phyloP scores from a whole-genome alignment of 257 asterid species.

The Solanum habrochaites region DNA sequence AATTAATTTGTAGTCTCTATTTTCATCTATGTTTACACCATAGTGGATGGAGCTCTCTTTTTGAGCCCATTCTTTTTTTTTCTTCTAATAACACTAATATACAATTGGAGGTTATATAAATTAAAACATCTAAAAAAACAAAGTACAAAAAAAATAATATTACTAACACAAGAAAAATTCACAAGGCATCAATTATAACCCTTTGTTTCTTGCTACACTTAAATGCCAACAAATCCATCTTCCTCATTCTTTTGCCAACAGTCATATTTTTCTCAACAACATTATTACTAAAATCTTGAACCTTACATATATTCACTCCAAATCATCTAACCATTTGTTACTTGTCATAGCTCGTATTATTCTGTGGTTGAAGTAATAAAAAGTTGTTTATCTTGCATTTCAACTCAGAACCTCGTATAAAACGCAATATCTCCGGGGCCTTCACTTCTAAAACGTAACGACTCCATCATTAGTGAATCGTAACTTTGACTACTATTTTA shows the following conservation, averaged over 20 bases:
- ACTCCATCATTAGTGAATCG: constrained; percentile 62
- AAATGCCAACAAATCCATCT: constrained; percentile 1
- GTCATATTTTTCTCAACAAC: not conserved
- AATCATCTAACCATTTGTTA: constrained; percentile 33
- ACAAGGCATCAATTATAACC: not conserved
- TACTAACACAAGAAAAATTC: not conserved
- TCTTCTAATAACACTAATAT: not conserved
- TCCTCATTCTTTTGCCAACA: constrained; percentile 1
- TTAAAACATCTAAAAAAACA: not conserved
- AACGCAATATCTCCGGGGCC: constrained; percentile 48
- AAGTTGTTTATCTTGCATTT: constrained; percentile 19
- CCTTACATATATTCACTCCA: constrained; percentile 36
- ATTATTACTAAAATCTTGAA: not conserved
- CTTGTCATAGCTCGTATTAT: constrained; percentile 3
- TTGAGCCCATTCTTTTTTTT: not conserved
- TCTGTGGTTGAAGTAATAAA: constrained; percentile 31
- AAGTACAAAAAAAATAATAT: not conserved
- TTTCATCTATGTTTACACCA: not conserved
- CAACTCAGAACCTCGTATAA: constrained; percentile 21
- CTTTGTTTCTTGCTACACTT: constrained; percentile 3
- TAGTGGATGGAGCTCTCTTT: not conserved
- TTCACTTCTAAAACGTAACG: constrained; percentile 39
- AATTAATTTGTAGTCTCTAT: not conserved
- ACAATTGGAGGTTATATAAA: not conserved
- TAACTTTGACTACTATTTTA: constrained; percentile 70